A percentile compares a stretch with the other conserved stretches of the same genome.
Conservation (phyloP, 2,329 filamentous ascomycete genomes). For the Huntiella abstrusa region DNA sequence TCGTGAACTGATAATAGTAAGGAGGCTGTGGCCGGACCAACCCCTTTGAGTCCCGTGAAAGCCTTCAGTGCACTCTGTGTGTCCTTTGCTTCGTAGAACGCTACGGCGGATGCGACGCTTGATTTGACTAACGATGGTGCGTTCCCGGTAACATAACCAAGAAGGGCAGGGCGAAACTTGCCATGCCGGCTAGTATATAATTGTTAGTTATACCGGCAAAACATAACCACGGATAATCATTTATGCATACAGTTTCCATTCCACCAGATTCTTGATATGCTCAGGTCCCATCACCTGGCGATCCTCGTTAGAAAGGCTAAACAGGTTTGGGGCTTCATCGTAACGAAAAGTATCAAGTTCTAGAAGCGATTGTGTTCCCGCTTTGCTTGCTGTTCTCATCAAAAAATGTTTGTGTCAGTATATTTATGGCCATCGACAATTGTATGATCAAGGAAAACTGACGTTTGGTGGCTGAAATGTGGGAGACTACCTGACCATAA, state of each 20-base stretch:
- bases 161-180: constrained; percentile 40
- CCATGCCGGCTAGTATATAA: constrained; percentile 31
- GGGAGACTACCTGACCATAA: constrained; percentile 3
- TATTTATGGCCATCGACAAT: not conserved
- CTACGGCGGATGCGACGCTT: constrained; percentile 21
- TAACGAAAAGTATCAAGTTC: constrained; percentile 45
- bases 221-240: not conserved
- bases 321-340: constrained; percentile 27
- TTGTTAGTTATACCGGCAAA: not conserved
- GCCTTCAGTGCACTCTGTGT: constrained; percentile 28
- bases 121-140: constrained; percentile 22
- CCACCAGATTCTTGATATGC: constrained; percentile 41
- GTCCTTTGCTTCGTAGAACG: no score
- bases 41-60: constrained; percentile 46
- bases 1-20: constrained; percentile 50
- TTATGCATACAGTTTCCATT: constrained; percentile 53
- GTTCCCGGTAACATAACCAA: constrained; percentile 45
- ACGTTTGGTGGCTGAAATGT: constrained; percentile 8
- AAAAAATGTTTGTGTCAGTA: not conserved
- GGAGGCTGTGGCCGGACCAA: constrained; percentile 64
- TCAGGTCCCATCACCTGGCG: constrained; percentile 29
- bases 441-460: not conserved
- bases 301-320: constrained; percentile 19
- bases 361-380: constrained; percentile 30
- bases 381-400: constrained; percentile 21